Evolutionary conservation across 331 rosid species (phyloP).

Genomic region (Malus hybrid): DNA sequence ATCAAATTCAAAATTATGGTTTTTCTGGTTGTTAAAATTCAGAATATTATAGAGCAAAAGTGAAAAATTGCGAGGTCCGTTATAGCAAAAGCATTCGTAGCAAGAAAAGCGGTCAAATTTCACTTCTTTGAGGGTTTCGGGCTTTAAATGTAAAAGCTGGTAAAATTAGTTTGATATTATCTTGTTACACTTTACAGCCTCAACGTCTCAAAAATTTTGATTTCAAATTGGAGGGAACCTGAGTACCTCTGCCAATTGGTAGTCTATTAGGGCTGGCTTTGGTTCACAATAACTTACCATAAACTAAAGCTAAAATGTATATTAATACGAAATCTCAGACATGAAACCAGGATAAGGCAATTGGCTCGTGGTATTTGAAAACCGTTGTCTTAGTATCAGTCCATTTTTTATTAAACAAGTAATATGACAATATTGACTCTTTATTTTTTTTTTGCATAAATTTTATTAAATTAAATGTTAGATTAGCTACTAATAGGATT

Average conservation of each 20-base stretch:
- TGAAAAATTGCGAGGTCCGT: neutral
- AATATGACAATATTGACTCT: neutral
- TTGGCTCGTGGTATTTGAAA: neutral
- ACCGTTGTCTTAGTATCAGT: neutral
- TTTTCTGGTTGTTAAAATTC: neutral
- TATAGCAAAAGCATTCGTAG: neutral
- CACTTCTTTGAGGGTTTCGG: neutral
- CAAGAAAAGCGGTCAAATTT: neutral
- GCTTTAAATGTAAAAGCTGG: neutral
- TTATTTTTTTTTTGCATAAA: neutral
- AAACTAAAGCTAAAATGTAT: neutral
- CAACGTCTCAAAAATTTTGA: neutral
- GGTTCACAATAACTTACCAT: neutral
- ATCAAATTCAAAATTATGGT: neutral
- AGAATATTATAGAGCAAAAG: neutral
- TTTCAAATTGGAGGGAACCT: neutral
- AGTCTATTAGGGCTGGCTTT: neutral
- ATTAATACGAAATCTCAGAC: neutral
- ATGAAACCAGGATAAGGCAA: neutral
- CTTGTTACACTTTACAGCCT: neutral
- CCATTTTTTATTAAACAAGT: neutral
- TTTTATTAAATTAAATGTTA: too few species aligned
- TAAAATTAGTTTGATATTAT: neutral
- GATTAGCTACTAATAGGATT: too few species aligned
- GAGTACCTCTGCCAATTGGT: neutral